Base-by-base conservation (phyloP, 2,329 filamentous ascomycete species). In the Fonsecaea nubica region DNA sequence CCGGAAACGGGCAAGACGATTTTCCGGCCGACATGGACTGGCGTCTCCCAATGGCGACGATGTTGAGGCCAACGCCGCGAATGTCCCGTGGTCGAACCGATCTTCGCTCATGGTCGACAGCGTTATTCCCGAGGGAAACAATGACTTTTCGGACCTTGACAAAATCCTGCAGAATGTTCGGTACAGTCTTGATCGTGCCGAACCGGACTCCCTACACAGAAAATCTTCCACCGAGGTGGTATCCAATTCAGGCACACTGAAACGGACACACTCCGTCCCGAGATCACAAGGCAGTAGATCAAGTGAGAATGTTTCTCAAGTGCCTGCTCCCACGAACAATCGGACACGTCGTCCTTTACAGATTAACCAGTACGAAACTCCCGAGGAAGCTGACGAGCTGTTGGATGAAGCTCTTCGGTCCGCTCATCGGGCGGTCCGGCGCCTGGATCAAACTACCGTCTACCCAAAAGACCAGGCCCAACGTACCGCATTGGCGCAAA, bases 371-470 rank as follows among this genome's bases (percentile, higher is more conserved):
- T 97, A 98, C 76, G 95, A 99, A 75, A 93, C 93, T 0, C 92
- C 95, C 0, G 93, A 96, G 74, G 95, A 99, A 78, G 94, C 98
- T 76, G 95, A 99, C 66, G 95, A 99, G 79, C 85, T 99, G 9
- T 84, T 98, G 9, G 93, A 97, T 72, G 95, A 99, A 79, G 93
- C 89, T 21, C 83, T 97, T 50, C 86, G 89, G 57, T 92, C 91
- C 5, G 91, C 93, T 0, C 89, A 90, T 73, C 87, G 87, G 68
- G 92, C 89, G 7, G 90, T 91, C 75, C 90, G 87, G 75, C 88
- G 88, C 9, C 83, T 96, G 67, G 92, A 88, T 64, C 78, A 76
- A 69, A 72, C 58, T 63, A 73, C 58, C 64, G 73, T 48, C 66
- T 67, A 33, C 25, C 45, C 50, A 63, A 76, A 72, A 85, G 76